These are phyloP conservation scores for Spongospora subterranea DNA, from an alignment of 208 protist species.

Conservation along the genomic window DNA sequence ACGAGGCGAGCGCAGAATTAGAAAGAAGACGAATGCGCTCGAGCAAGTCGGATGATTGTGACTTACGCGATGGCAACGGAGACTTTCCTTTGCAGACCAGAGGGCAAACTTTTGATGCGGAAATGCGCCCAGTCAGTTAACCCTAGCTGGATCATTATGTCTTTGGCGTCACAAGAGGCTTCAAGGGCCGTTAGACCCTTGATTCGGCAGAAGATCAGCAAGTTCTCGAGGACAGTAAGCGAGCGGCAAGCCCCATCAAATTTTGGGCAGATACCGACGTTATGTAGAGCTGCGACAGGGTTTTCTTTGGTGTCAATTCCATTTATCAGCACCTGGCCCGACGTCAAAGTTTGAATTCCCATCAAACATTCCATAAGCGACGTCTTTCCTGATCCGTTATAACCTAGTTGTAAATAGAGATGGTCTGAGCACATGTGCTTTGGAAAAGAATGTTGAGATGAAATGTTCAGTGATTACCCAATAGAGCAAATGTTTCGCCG, in stretches of 20 bases:
- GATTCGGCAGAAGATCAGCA: conserved; percentile 62
- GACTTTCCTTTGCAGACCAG: conserved; percentile 46
- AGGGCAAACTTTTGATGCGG: background rate
- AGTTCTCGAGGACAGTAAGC: conserved; percentile 68
- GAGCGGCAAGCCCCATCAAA: conserved; percentile 60
- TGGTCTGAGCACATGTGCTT: conserved; percentile 11
- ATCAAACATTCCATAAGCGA: conserved; percentile 61
- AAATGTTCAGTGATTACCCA: too few relatives aligned
- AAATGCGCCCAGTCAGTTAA: conserved; percentile 46
- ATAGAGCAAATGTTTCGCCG: too few relatives aligned
- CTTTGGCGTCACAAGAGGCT: background rate
- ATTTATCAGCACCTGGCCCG: background rate
- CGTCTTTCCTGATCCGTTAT: conserved; percentile 64
- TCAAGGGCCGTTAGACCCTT: background rate
- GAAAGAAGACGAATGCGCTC: background rate
- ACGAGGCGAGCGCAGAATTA: background rate
- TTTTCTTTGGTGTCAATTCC: background rate
- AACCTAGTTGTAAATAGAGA: conserved; percentile 19
- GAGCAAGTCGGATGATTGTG: background rate
- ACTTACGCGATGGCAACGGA: conserved; percentile 7
- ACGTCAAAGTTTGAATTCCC: background rate
- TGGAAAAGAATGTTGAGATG: too few relatives aligned
- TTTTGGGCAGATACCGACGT: conserved; percentile 70
- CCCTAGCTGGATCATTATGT: background rate
- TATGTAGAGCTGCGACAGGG: background rate